Base-by-base conservation (phyloP, 2,329 filamentous ascomycete species). In the Monosporascus ibericus region DNA sequence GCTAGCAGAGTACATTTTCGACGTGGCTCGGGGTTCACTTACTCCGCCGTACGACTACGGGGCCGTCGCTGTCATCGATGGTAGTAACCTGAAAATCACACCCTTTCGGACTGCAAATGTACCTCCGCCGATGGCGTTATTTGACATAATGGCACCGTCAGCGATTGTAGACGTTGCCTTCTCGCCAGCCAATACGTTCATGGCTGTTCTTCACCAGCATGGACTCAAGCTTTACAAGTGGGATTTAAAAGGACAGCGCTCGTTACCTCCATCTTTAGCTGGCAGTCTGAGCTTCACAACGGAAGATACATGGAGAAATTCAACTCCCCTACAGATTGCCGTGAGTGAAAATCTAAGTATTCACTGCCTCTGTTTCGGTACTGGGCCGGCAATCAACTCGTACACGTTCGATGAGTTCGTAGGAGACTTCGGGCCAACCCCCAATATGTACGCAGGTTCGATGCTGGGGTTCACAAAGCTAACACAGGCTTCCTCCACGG, bases 61-160 rank as follows among this genome's bases (percentile, higher is more conserved):
- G 27, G 78, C 86, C 17, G 84, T 95, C 40, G 88, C 85, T 9
- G 91, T 95, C 5, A 84, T 96, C 42, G 94, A 97, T 68, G 94
- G 94, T 17, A 80, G 73, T 47, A 81, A 66, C 3, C 70, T 97
- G 53, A 95, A 95, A 66, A 70, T 97, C 46, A 97, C 94, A 0
- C 90, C 94, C 1, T 79, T 99, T 58, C 80, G 88, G 56, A 79
- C 86, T 48, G 88, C 90, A 14, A 95, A 94, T 62, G 79, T 96
- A 3, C 94, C 94, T 24, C 94, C 94, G 27, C 94, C 94, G 1
- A 96, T 97, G 91, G 84, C 90, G 17, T 78, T 92, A 56, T 87
- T 87, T 59, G 88, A 95, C 52, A 63, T 96, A 18, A 63, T 73
- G 14, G 70, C 87, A 27, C 74, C 80, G 15, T 78, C 78, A 0